Base-by-base conservation (phyloP, 345 rosid genomes). In the Microcos paniculata region DNA sequence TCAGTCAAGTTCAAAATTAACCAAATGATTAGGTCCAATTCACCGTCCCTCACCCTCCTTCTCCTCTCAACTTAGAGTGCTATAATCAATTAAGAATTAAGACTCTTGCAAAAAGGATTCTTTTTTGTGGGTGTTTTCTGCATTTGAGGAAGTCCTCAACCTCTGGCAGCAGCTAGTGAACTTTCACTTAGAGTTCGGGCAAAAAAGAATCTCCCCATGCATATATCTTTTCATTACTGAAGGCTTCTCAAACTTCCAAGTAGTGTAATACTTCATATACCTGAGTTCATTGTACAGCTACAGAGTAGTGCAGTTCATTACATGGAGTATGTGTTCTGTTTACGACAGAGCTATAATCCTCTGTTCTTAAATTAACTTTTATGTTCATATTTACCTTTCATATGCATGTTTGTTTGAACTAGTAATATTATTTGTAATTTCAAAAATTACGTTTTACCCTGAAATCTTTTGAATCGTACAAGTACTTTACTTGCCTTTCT, bases 61-160 rank as follows among this genome's bases (percentile, higher is more conserved):
- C 7, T 26, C 3, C 55, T 61, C 45, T 73, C 79, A 81, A 65
- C 55, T 21, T 16, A 52, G 14, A 26, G 52, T 21, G 79, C 72
- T 64, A 73, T 48, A 69, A 48, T 68, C 46, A 10, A n/a, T 28
- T 45, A 51, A 48, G 23, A 26, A 38, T 31, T 0, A 46, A 70
- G 75, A 76, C 69, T 75, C 80, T 77, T 58, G 40, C 3, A 11
- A 56, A 76, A 61, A 56, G 40, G 10, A 15, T 9, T 8, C 28
- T 1, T 52, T 28, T 46, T 68, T 68, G 46, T 48, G 67, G 84
- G 84, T 85, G 84, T 87, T 77, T 89, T 90, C 91, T 75, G 76
- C 67, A 76, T 71, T 67, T 73, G 74, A 78, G 90, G 93, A 87
- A 86, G 75, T 75, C 79, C 76, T 14, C 57, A 70, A 52, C 62